Conservation (phyloP, 768 basidiomycete genomes). For the Tephrocybe sp. region DNA sequence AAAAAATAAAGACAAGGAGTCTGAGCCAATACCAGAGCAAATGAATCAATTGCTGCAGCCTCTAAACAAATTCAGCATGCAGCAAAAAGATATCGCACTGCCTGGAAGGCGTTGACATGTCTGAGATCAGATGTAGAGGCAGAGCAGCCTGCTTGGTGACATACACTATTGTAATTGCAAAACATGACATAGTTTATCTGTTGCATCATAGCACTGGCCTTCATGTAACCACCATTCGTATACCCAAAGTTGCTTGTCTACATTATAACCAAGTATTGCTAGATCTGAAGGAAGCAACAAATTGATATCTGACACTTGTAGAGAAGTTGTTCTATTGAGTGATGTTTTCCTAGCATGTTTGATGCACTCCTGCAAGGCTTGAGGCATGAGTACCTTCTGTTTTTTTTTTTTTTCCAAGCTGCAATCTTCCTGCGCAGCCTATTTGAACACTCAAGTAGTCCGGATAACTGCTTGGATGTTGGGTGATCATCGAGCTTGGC, state of each 20-base stretch:
- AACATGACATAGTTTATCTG: no score
- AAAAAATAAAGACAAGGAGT: not conserved
- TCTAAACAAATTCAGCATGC: no score
- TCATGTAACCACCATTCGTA: conserved; percentile 1
- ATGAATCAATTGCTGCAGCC: no score
- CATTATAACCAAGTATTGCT: not conserved
- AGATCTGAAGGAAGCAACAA: not conserved
- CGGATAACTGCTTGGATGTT: conserved; percentile 1
- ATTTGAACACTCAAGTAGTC: not conserved
- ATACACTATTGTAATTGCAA: no score
- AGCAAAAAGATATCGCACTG: no score
- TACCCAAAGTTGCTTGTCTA: not conserved
- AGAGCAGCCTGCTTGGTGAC: no score
- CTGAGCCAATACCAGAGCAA: no score
- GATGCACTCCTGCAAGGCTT: not conserved
- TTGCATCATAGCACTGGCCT: not conserved
- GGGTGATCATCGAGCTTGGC: conserved; percentile 1
- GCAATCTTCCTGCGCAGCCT: not conserved
- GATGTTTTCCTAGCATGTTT: not conserved
- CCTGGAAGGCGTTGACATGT: no score
- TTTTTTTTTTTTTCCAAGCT: not conserved
- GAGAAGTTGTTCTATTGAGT: not conserved
- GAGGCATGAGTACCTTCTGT: not conserved
- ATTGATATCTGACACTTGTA: not conserved
- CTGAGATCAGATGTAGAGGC: no score